Conservation (phyloP, 208 protist species). For the Wallacemonas rigidus region DNA sequence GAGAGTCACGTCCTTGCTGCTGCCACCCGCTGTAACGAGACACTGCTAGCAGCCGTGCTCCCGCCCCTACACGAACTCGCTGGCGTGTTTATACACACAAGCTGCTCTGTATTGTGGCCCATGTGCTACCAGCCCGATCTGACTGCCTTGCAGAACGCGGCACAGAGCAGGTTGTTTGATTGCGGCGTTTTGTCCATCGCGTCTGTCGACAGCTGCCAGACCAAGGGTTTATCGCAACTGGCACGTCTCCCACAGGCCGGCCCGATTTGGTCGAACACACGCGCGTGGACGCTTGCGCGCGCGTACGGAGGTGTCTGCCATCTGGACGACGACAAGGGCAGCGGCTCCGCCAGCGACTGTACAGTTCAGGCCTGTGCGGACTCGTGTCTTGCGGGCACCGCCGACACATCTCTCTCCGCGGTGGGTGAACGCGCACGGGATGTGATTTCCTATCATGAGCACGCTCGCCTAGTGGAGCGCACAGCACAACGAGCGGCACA, state of each 20-base stretch:
- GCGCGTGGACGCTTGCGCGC: background rate
- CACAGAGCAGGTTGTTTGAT: conserved; percentile 2
- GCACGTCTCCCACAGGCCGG: background rate
- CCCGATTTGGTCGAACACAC: conserved; percentile 1
- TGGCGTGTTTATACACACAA: background rate
- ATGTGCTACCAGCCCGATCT: conserved; percentile 11
- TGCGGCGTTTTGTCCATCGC: background rate
- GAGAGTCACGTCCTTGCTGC: conserved; percentile 27
- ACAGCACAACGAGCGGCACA: background rate
- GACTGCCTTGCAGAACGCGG: conserved; percentile 2
- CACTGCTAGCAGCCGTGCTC: conserved; percentile 8
- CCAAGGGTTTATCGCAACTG: background rate
- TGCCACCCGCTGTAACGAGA: conserved; percentile 30
- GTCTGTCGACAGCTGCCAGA: background rate
- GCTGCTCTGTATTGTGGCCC: conserved; percentile 1
- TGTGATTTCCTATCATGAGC: background rate
- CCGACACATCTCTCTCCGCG: background rate
- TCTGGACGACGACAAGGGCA: background rate
- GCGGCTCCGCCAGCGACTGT: background rate
- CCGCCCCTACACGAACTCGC: background rate
- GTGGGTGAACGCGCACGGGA: background rate
- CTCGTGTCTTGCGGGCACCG: background rate
- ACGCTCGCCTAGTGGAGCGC: background rate
- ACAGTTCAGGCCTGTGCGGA: background rate
- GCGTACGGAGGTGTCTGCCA: background rate